A percentile compares a stretch with the other conserved stretches of the same genome.
These are phyloP conservation scores for Cryptosporidium sp. DNA, from an alignment of 169 alveolate genomes.

Conservation along the genomic window DNA sequence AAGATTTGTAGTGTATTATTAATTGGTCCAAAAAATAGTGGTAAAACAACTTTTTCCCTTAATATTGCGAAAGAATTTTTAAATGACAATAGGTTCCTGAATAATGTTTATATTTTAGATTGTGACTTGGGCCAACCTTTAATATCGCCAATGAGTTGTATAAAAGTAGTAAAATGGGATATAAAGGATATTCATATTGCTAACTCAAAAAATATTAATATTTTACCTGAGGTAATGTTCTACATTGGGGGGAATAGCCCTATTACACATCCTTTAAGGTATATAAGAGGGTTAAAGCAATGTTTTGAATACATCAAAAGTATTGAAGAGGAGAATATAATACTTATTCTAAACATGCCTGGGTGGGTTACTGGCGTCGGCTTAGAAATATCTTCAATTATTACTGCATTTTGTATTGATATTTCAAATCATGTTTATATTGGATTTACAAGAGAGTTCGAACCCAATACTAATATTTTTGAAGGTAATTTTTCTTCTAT, in stretches of 20 bases:
- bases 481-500: not conserved
- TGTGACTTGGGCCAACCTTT: slow-evolving; percentile 70
- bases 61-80: slow-evolving; percentile 8
- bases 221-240: slow-evolving; percentile 53
- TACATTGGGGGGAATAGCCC: slow-evolving; percentile 70
- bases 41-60: slow-evolving; percentile 51
- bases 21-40: slow-evolving; percentile 72
- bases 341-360: slow-evolving; percentile 53
- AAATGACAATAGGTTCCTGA: not conserved
- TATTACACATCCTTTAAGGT: slow-evolving; percentile 38
- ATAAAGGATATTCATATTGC: not conserved
- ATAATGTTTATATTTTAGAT: slow-evolving; percentile 32
- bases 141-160: slow-evolving; percentile 49
- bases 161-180: slow-evolving; percentile 55
- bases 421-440: slow-evolving; percentile 26
- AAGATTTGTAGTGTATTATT: slow-evolving; percentile 9
- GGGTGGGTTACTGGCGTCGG: slow-evolving; percentile 74
- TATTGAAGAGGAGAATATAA: slow-evolving; percentile 14
- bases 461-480: not conserved
- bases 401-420: slow-evolving; percentile 36
- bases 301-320: slow-evolving; percentile 30
- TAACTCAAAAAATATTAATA: slow-evolving; percentile 15
- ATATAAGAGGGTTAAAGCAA: slow-evolving; percentile 33
- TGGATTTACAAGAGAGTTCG: slow-evolving; percentile 51
- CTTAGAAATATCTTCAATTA: slow-evolving; percentile 48